Evolutionary conservation across 2,329 filamentous ascomycete species (phyloP).

Genomic region (Proliferodiscus dingleyae): DNA sequence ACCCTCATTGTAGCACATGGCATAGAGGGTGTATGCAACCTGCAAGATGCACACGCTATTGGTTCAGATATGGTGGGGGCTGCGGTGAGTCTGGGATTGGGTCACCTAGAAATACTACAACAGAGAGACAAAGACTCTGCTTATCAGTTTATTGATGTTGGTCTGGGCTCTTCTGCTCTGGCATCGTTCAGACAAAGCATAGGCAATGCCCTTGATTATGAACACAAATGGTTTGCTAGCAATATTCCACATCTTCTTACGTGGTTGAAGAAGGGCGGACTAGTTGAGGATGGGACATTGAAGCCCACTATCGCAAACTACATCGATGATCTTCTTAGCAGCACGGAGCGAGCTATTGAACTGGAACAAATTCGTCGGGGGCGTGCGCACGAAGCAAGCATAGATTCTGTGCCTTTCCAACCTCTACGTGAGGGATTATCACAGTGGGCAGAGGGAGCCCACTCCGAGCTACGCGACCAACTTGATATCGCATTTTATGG

Average conservation of each 20-base stretch:
- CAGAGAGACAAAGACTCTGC: slow-evolving; percentile 32
- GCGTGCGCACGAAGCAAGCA: slow-evolving; percentile 28
- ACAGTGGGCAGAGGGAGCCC: slow-evolving; percentile 72
- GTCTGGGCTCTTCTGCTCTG: slow-evolving; percentile 58
- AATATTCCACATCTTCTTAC: slow-evolving; percentile 59
- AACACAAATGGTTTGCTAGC: slow-evolving; percentile 69
- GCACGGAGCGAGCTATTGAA: slow-evolving; percentile 47
- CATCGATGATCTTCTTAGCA: slow-evolving; percentile 60
- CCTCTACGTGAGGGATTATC: slow-evolving; percentile 56
- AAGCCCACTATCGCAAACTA: slow-evolving; percentile 64
- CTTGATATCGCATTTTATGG: slow-evolving; percentile 74
- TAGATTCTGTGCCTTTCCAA: slow-evolving; percentile 35
- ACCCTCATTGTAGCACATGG: slow-evolving; percentile 71
- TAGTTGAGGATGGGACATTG: slow-evolving; percentile 41
- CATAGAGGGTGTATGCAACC: slow-evolving; percentile 58
- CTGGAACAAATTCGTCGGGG: slow-evolving; percentile 39
- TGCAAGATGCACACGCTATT: slow-evolving; percentile 36
- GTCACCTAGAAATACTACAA: slow-evolving; percentile 32
- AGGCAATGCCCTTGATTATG: slow-evolving; percentile 65
- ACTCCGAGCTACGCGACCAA: slow-evolving; percentile 76
- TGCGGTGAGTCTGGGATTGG: slow-evolving; percentile 49
- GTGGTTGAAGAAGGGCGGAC: slow-evolving; percentile 55
- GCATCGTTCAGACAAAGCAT: slow-evolving; percentile 64
- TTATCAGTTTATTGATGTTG: slow-evolving; percentile 58
- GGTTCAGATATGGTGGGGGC: slow-evolving; percentile 42